A percentile compares a stretch with the other conserved stretches of the same genome.
phyloP scores from a whole-genome alignment of 805 yeast species.

The Yarrowia porcina region DNA sequence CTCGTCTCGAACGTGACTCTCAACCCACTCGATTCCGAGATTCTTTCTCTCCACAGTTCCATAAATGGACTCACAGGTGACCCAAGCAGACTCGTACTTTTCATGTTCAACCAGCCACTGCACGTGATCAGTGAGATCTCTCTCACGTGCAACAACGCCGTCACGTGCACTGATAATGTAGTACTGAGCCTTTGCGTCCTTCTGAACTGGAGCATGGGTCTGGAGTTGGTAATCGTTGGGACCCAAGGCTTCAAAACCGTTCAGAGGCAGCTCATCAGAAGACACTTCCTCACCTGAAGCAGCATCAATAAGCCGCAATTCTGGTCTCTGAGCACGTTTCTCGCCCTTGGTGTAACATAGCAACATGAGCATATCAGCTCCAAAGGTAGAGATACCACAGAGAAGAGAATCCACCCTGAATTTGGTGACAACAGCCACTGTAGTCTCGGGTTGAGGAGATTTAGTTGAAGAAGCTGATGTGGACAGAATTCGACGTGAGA shows the following conservation, averaged over 20 bases:
- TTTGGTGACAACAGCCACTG: constrained; percentile 41
- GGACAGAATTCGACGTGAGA: constrained; percentile 28
- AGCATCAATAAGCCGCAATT: constrained; percentile 64
- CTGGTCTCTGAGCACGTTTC: constrained; percentile 48
- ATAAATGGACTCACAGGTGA: constrained; percentile 59
- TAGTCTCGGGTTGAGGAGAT: constrained; percentile 30
- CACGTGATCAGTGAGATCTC: constrained; percentile 65
- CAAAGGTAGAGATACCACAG: constrained; percentile 75
- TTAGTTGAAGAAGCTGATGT: constrained; percentile 27
- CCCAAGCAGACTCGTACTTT: constrained; percentile 70
- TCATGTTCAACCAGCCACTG: constrained; percentile 65
- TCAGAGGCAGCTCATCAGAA: constrained; percentile 72
- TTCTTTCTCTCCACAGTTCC: constrained; percentile 49
- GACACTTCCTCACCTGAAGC: constrained; percentile 66
- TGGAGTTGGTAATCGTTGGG: constrained; percentile 77
- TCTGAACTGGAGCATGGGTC: constrained; percentile 33
- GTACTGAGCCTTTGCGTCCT: constrained; percentile 41
- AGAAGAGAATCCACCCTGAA: constrained; percentile 49
- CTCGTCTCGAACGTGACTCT: constrained; percentile 38
- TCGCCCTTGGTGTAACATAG: constrained; percentile 50
- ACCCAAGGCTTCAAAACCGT: constrained; percentile 56
- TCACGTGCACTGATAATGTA: constrained; percentile 77
- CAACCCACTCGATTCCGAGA: constrained; percentile 57
- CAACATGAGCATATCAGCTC: constrained; percentile 65
- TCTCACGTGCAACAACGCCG: constrained; percentile 69